Evolutionary conservation across 495 filamentous ascomycete genomes (phyloP).

Genomic region (Pseudomonodictys pantanalensis): DNA sequence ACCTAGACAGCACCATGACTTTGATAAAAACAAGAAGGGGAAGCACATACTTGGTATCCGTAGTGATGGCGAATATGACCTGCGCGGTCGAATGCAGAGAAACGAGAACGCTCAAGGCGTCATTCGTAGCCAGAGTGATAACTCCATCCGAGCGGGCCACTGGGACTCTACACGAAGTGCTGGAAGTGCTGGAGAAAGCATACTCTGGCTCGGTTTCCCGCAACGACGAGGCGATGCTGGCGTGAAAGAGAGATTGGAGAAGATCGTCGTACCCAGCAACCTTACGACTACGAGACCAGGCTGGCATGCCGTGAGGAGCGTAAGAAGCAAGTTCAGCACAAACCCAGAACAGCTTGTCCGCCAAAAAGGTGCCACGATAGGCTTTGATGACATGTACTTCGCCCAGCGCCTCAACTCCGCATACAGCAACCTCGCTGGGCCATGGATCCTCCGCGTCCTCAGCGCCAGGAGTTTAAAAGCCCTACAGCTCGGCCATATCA

Average conservation of each 20-base stretch:
- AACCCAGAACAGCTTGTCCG: not conserved
- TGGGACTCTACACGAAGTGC: too few species aligned
- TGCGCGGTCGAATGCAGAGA: not conserved
- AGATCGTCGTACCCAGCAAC: conserved; percentile 8
- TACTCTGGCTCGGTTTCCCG: not conserved
- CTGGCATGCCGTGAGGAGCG: not conserved
- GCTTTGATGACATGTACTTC: conserved; percentile 21
- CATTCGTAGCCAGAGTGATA: not conserved
- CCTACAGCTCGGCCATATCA: not conserved
- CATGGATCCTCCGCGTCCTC: not conserved
- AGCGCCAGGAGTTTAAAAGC: conserved; percentile 7
- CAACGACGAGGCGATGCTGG: not conserved
- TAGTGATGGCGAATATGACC: conserved; percentile 9
- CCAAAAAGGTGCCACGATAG: not conserved
- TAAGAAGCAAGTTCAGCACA: not conserved
- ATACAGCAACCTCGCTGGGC: conserved; percentile 7
- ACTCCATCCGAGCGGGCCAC: not conserved
- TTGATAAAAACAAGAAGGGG: not conserved
- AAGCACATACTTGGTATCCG: conserved; percentile 8
- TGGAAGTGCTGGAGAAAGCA: not conserved
- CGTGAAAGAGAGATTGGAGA: not conserved
- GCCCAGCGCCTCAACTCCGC: not conserved
- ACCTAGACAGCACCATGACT: not conserved
- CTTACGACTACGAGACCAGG: conserved; percentile 6
- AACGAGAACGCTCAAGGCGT: conserved; percentile 1